Evolutionary conservation across 495 filamentous ascomycete species (phyloP), one percentile per base, ranked within the genome.

Genomic region (Amorphotheca resinae): DNA sequence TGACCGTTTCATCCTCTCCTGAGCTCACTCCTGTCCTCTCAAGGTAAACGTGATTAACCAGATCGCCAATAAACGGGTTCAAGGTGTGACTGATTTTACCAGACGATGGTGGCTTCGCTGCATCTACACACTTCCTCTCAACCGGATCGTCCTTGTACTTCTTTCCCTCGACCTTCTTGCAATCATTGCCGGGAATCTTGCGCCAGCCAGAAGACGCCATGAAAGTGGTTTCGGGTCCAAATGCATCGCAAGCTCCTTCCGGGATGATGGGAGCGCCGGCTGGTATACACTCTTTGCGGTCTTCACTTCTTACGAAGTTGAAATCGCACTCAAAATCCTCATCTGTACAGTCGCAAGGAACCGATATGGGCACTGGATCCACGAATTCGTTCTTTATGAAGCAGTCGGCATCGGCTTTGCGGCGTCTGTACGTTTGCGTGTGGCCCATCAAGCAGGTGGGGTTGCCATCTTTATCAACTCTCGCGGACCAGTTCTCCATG

Each of bases 241-340:
- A 66, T 0, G 74, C 62, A 53, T 79, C 73, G 63, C 91, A 98
- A 31, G 77, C 67, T 0, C 73, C 78, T 11, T 76, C 67, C 0
- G 75, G 70, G 31, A 76, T 55, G 1, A 62, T 49, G 8, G 58
- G 41, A 21, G 46, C 41, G 0, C 62, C 72, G 15, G 51, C 65
- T 1, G 56, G 49, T 4, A 76, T 59, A 54, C 91, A 98, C 33
- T 82, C 74, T 36, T 60, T 59, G 38, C 64, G 60, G 45, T 69
- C 64, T 3, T 57, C 56, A 33, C 66, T 69, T 37, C 65, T 68
- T 33, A 75, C 62, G 56, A 91, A 95, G 57, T 89, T 88, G 66
- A 79, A 93, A 56, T 95, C 86, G 59, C 91, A 98, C 60, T 98
- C 91, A 54, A 84, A 98, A 60, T 98, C 91, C 25, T 69, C 65